A percentile compares a stretch with the other conserved stretches of the same genome.
phyloP scores from a whole-genome alignment of 768 basidiomycete species.

The Artomyces pyxidatus region DNA sequence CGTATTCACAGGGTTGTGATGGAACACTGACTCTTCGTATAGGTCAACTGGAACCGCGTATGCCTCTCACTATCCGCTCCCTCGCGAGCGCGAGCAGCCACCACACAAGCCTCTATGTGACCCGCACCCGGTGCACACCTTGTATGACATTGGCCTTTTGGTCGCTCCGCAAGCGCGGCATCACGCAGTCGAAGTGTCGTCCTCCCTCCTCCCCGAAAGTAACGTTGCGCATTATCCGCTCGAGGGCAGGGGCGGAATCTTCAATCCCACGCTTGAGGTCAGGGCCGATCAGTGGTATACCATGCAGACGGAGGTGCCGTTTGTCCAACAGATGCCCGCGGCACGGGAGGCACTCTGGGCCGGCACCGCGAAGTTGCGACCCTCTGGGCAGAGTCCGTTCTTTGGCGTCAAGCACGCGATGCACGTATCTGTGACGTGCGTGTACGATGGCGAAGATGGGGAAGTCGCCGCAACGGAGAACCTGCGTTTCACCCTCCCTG shows the following conservation, averaged over 20 bases:
- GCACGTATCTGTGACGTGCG: conserved; percentile 1
- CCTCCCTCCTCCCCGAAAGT: conserved; percentile 38
- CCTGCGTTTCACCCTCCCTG: conserved; percentile 37
- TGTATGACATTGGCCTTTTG: conserved; percentile 44
- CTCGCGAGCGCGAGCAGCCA: conserved; percentile 48
- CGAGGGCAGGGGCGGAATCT: conserved; percentile 41
- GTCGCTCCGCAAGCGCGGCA: conserved; percentile 12
- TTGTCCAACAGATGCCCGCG: conserved; percentile 25
- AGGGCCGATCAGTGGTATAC: conserved; percentile 43
- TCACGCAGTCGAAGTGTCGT: conserved; percentile 32
- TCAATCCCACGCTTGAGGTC: conserved; percentile 30
- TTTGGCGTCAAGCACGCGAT: conserved; percentile 20
- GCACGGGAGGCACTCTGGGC: neutral
- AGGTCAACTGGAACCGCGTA: conserved; percentile 34
- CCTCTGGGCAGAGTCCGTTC: conserved; percentile 4
- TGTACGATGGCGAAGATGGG: conserved; percentile 4
- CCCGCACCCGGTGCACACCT: conserved; percentile 39
- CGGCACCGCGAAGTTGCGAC: conserved; percentile 8
- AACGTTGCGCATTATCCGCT: conserved; percentile 43
- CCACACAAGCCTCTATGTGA: conserved; percentile 50
- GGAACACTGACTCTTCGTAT: conserved; percentile 22
- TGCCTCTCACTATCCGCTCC: conserved; percentile 44
- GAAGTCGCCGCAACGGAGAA: conserved; percentile 14
- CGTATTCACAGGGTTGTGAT: neutral
- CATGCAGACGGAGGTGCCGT: conserved; percentile 46